Conservation (phyloP, 805 yeast species). For the Zygotorulaspora chibaensis region DNA sequence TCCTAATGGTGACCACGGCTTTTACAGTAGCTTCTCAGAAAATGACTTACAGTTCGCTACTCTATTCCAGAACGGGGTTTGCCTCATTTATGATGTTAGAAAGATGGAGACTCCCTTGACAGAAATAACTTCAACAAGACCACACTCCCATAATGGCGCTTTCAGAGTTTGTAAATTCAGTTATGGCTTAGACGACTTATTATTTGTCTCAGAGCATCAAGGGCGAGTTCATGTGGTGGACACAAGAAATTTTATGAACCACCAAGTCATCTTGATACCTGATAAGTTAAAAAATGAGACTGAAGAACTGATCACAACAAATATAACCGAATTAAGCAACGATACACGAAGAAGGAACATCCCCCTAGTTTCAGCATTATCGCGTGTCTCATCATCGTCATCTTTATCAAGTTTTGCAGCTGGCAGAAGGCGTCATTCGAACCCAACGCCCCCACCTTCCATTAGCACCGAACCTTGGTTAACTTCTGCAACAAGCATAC, state of each 20-base stretch:
- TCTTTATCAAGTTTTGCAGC: slow-evolving; percentile 7
- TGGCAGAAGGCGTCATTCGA: slow-evolving; percentile 20
- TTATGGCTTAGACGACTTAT: slow-evolving; percentile 65
- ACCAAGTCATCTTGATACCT: slow-evolving; percentile 72
- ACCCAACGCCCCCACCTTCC: slow-evolving; percentile 15
- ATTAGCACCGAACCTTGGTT: slow-evolving; percentile 23
- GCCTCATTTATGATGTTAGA: slow-evolving; percentile 72
- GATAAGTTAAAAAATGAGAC: slow-evolving; percentile 23
- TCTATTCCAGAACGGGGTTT: slow-evolving; percentile 81
- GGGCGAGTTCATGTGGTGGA: slow-evolving; percentile 85
- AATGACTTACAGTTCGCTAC: slow-evolving; percentile 71
- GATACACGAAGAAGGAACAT: slow-evolving; percentile 10
- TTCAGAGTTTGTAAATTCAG: slow-evolving; percentile 63
- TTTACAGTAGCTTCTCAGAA: slow-evolving; percentile 74
- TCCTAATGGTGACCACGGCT: slow-evolving; percentile 65
- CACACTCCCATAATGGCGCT: slow-evolving; percentile 53
- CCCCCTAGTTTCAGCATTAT: slow-evolving; percentile 9
- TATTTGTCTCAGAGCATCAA: slow-evolving; percentile 76
- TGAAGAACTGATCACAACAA: slow-evolving; percentile 1
- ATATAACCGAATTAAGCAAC: slow-evolving; percentile 1
- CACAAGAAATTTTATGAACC: slow-evolving; percentile 65
- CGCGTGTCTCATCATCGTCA: slow-evolving; percentile 11
- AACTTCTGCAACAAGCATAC: slow-evolving; percentile 29
- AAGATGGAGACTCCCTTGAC: slow-evolving; percentile 50
- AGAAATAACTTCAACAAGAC: slow-evolving; percentile 57